phyloP scores from a whole-genome alignment of 169 alveolate species.

The Babesia caballi region DNA sequence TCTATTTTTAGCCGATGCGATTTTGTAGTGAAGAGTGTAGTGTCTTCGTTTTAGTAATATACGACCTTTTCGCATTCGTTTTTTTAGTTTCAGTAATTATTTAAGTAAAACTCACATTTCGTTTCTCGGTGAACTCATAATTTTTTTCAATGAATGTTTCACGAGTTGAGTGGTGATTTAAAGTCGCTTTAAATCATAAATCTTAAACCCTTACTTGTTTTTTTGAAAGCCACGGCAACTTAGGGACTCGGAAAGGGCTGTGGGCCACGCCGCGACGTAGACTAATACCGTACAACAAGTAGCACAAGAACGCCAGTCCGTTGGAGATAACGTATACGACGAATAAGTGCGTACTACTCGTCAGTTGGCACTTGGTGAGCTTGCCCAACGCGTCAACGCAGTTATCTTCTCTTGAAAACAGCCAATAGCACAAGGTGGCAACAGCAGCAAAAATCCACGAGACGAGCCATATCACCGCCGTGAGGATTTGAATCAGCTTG shows the following conservation, averaged over 20 bases:
- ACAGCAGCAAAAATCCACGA: conserved; percentile 11
- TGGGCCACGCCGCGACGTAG: neutral
- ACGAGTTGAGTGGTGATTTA: no score
- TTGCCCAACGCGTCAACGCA: conserved; percentile 46
- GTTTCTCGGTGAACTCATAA: no score
- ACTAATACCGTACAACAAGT: conserved; percentile 2
- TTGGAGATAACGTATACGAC: neutral
- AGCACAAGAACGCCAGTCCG: conserved; percentile 18
- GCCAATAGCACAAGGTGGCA: conserved; percentile 17
- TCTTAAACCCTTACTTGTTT: no score
- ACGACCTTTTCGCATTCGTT: no score
- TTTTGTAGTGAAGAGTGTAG: no score
- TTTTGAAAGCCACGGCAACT: no score
- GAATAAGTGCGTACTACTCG: neutral
- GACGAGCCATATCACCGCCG: conserved; percentile 13
- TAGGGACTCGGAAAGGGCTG: neutral
- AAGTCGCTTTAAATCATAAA: no score
- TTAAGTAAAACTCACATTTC: no score
- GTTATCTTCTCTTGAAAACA: neutral
- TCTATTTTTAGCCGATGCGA: no score
- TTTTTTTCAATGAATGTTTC: no score
- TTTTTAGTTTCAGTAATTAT: no score
- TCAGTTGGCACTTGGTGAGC: neutral
- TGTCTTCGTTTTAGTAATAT: no score
- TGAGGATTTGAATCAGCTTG: neutral